phyloP scores from a whole-genome alignment of 78 protist species.

The Speleostelium caveatum region DNA sequence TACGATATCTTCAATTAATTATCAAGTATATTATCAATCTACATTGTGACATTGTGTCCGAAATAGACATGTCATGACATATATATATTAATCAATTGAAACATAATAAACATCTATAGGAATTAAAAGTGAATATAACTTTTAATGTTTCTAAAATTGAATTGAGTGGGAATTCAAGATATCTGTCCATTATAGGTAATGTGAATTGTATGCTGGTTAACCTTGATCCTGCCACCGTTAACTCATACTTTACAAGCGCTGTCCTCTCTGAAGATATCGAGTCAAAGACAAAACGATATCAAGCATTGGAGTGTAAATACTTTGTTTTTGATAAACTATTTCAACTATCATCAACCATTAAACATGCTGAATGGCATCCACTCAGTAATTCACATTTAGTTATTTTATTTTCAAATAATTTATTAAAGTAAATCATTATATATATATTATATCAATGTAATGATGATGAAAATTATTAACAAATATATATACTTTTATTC shows the following conservation, averaged over 20 bases:
- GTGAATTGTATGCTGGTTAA: conserved; percentile 33
- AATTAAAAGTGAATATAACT: conserved; percentile 23
- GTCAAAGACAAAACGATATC: conserved; percentile 21
- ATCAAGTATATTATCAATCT: conserved; percentile 18
- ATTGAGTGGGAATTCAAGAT: conserved; percentile 51
- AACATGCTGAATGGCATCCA: conserved; percentile 71
- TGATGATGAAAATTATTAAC: no score
- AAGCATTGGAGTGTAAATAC: neutral
- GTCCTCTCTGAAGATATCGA: neutral
- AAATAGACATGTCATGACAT: neutral
- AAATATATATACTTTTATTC: no score
- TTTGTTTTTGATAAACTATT: conserved; percentile 2
- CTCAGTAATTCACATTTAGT: conserved; percentile 43
- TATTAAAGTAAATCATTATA: conserved; percentile 60
- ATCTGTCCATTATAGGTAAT: conserved; percentile 28
- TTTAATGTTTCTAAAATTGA: conserved; percentile 47
- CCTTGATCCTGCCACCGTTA: conserved; percentile 11
- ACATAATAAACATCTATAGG: conserved; percentile 1
- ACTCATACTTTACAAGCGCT: conserved; percentile 13
- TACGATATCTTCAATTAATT: conserved; percentile 28
- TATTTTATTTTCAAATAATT: conserved; percentile 42
- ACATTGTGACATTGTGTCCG: neutral
- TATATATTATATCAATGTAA: no score
- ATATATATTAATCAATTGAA: neutral
- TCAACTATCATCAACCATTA: conserved; percentile 5